A percentile compares a stretch with the other conserved stretches of the same genome.
Conservation (phyloP, 2,329 filamentous ascomycete genomes). For the Ciborinia camelliae region DNA sequence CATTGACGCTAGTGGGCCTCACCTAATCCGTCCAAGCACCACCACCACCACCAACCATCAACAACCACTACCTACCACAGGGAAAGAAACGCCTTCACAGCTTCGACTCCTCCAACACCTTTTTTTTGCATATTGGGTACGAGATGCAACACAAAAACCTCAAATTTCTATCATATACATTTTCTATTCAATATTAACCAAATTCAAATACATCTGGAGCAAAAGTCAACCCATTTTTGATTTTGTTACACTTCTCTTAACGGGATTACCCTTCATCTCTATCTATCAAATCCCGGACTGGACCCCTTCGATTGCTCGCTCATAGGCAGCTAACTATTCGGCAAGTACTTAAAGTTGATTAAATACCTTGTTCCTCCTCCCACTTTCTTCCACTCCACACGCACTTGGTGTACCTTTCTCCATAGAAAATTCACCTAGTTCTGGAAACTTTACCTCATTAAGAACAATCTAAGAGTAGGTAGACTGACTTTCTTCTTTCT, state of each 20-base stretch:
- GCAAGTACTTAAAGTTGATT: no score
- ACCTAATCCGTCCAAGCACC: neutral
- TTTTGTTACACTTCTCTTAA: no score
- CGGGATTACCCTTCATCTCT: no score
- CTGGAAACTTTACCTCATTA: neutral
- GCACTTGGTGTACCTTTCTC: constrained; percentile 4
- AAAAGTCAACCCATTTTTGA: no score
- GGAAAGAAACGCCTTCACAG: no score
- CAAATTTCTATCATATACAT: no score
- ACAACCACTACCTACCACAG: neutral
- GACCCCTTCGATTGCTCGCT: no score
- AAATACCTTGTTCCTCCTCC: neutral
- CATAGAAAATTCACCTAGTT: constrained; percentile 1
- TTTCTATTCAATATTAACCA: neutral
- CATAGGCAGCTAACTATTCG: no score
- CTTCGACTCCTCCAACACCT: neutral
- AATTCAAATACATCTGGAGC: no score
- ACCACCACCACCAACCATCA: neutral
- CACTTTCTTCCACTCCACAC: neutral
- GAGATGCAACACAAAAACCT: neutral
- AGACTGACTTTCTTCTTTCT: neutral
- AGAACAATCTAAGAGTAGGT: constrained; percentile 10
- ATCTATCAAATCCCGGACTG: neutral
- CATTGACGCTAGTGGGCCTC: constrained; percentile 7
- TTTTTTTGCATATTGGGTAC: neutral